Base-by-base conservation (phyloP, 192 early-diverging fungal genomes). In the Entomortierella beljakovae region DNA sequence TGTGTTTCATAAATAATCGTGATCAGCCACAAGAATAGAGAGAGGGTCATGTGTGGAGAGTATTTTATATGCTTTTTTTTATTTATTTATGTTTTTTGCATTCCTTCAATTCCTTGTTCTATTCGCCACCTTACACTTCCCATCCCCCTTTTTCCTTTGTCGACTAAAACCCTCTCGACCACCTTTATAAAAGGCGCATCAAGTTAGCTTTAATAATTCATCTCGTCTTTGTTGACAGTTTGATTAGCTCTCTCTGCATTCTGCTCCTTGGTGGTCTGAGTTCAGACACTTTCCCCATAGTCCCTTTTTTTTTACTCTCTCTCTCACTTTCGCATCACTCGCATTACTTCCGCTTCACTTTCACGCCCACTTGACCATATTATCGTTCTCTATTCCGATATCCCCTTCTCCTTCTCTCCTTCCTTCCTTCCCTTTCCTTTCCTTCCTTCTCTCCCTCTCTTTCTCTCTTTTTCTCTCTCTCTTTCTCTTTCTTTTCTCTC, bases 191-290 rank as follows among this genome's bases (percentile, higher is more conserved):
- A 20, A 10, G 43, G 43, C 20, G 43, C 43, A 46, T 46, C 43
- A 46, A 20, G 15, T 46, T 20, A 40, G 37, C 37, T 16, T 46
- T 20, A 20, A n/a, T n/a, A 11, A 46, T 46, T 46, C 43, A 46
- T 46, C 43, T 46, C 43, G 43, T 46, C 43, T 46, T 46, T 46
- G 43, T 11, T 46, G 43, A 46, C 43, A n/a, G 43, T 46, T 46
- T 46, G 43, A 46, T 46, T 46, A 46, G 43, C 43, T 20, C 43
- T 46, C 20, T 46, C 15, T 20, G 11, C 15, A 20, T 20, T 40
- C 13, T 46, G 43, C 43, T 46, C 43, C 43, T 46, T 10, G 43
- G 43, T 46, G 43, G 43, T 46, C 43, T 16, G 43, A 20, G 43
- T 46, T 20, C 43, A 46, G 43, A 6, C n/a, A n/a, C n/a, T n/a